Conservation (phyloP, 2,329 filamentous ascomycete species). For the Fusarium floridanum region DNA sequence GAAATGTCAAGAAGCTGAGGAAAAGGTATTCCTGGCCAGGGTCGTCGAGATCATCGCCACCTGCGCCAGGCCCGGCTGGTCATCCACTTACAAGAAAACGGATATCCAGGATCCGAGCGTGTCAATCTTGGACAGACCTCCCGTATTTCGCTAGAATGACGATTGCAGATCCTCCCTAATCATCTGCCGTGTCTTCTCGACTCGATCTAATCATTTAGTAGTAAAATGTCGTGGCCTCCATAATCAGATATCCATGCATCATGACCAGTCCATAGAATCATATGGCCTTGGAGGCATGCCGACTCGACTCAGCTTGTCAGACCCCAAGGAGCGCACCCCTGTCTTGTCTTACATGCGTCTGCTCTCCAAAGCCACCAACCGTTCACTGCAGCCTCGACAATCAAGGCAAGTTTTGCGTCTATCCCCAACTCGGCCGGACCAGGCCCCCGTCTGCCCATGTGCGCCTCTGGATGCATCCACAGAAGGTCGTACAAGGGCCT, state of each 20-base stretch:
- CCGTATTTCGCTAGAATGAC: conserved; percentile 25
- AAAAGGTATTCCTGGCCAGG: conserved; percentile 9
- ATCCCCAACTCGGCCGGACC: conserved; percentile 37
- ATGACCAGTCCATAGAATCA: conserved; percentile 15
- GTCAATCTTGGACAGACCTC: conserved; percentile 24
- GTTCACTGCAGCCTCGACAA: conserved; percentile 35
- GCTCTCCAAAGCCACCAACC: conserved; percentile 39
- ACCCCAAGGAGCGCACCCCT: conserved; percentile 21
- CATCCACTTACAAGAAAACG: conserved; percentile 27
- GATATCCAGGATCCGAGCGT: conserved; percentile 30
- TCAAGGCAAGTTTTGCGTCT: conserved; percentile 42
- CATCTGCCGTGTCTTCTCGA: neutral
- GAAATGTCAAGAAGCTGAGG: conserved; percentile 20
- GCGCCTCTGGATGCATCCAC: conserved; percentile 36
- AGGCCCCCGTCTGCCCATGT: conserved; percentile 39
- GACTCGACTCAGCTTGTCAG: neutral
- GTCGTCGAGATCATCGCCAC: conserved; percentile 33
- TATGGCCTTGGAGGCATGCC: conserved; percentile 2
- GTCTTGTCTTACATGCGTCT: conserved; percentile 36
- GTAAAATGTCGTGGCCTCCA: neutral
- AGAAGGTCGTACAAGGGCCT: conserved; percentile 29
- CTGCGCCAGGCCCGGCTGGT: conserved; percentile 20
- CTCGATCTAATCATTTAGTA: conserved; percentile 3
- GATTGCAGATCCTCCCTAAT: conserved; percentile 4
- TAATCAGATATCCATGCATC: conserved; percentile 21